Conservation (phyloP, 768 basidiomycete species). For the Rickenella mellea region DNA sequence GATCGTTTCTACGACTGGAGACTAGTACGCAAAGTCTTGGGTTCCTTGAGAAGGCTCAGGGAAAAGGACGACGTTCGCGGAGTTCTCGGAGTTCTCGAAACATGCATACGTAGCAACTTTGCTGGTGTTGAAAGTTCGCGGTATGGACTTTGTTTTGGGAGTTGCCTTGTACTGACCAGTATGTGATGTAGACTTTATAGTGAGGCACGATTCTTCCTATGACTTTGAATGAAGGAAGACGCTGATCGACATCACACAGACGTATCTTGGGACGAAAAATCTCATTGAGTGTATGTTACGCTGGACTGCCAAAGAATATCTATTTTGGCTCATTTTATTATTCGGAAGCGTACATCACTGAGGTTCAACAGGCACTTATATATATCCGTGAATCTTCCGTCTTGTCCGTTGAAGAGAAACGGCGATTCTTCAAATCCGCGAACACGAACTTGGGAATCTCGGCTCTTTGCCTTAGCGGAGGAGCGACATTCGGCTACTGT, state of each 20-base stretch:
- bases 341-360: constrained; percentile 66
- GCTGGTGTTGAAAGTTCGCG: constrained; percentile 84
- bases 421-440: constrained; percentile 80
- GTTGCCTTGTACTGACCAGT: constrained; percentile 4
- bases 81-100: constrained; percentile 82
- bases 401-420: constrained; percentile 80
- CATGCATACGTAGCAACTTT: constrained; percentile 86
- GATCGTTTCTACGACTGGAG: constrained; percentile 90
- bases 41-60: constrained; percentile 62
- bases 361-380: constrained; percentile 67
- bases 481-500: constrained; percentile 94
- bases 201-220: constrained; percentile 39
- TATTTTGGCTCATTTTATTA: constrained; percentile 2
- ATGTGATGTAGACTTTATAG: constrained; percentile 63
- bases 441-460: constrained; percentile 87
- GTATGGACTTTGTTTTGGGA: constrained; percentile 21
- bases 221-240: constrained; percentile 8
- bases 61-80: constrained; percentile 77
- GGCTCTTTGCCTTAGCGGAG: constrained; percentile 92
- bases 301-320: not conserved
- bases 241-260: constrained; percentile 38
- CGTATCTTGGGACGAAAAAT: constrained; percentile 85
- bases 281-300: constrained; percentile 65
- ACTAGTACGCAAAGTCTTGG: constrained; percentile 72
- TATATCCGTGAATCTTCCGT: constrained; percentile 68